Percentiles rank a stretch among this genome's conserved stretches.
Evolutionary conservation across 768 basidiomycete genomes (phyloP).

Genomic region (Leucocoprinus sp.): DNA sequence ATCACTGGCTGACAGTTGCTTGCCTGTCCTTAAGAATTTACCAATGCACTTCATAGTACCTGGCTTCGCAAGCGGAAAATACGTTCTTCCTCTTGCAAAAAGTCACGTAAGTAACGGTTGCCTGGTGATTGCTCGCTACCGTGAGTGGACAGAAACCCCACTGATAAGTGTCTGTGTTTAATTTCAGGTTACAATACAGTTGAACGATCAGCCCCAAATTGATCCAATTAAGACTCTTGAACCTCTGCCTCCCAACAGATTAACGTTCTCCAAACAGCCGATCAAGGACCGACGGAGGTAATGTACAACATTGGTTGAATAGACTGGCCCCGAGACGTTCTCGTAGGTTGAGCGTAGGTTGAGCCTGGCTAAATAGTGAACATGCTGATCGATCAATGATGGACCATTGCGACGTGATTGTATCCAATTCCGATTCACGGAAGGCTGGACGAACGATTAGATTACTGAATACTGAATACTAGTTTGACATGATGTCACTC

Average conservation of each 20-base stretch:
- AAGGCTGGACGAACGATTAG: no score
- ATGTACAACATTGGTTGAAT: neutral
- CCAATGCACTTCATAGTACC: neutral
- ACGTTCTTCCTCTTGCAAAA: neutral
- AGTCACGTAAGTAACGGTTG: neutral
- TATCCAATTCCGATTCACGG: neutral
- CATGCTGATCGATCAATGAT: neutral
- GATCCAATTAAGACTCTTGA: no score
- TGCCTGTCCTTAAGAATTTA: neutral
- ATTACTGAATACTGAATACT: no score
- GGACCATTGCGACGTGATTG: neutral
- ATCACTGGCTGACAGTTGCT: no score
- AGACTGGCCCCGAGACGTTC: neutral
- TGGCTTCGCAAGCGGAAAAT: neutral
- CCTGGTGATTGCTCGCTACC: neutral
- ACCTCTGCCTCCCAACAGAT: neutral
- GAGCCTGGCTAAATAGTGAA: neutral
- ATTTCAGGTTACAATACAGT: no score
- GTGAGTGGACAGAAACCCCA: neutral
- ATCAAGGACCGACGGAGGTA: neutral
- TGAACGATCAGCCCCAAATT: no score
- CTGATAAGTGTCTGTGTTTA: no score
- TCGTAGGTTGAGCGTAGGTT: no score
- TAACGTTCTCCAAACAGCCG: conserved; percentile 1
- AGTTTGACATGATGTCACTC: neutral